phyloP scores from a whole-genome alignment of 129 eudicot genomes.

The Scalesia atractyloides region DNA sequence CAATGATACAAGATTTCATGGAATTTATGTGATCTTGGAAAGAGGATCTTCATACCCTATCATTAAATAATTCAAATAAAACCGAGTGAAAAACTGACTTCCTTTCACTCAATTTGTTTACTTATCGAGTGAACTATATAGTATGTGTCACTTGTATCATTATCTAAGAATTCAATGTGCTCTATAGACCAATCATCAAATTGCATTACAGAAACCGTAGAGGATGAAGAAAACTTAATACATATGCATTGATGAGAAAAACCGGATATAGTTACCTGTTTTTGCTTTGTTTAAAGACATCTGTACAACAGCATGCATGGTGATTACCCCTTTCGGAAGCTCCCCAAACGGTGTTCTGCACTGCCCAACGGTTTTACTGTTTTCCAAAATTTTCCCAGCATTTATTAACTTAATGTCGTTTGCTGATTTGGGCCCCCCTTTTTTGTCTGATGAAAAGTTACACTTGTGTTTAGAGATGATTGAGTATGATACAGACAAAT shows the following conservation, averaged over 20 bases:
- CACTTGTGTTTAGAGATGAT: slow-evolving; percentile 11
- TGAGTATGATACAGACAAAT: not conserved
- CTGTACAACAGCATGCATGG: slow-evolving; percentile 95
- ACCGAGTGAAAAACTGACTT: not conserved
- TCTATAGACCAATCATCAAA: slow-evolving; percentile 11
- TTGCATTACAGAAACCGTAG: not conserved
- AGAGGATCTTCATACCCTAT: not conserved
- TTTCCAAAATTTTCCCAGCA: slow-evolving; percentile 82
- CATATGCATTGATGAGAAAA: not conserved
- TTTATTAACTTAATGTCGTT: slow-evolving; percentile 76
- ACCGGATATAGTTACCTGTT: slow-evolving; percentile 55
- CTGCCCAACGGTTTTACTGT: slow-evolving; percentile 71
- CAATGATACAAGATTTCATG: not conserved
- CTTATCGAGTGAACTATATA: not conserved
- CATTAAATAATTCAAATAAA: not conserved
- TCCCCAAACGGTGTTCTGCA: slow-evolving; percentile 77
- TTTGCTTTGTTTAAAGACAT: slow-evolving; percentile 72
- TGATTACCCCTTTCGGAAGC: slow-evolving; percentile 69
- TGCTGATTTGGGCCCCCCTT: slow-evolving; percentile 69
- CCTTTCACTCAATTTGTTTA: not conserved
- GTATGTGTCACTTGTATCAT: not conserved
- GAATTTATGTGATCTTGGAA: not conserved
- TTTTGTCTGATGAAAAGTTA: slow-evolving; percentile 53
- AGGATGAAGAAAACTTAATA: not conserved
- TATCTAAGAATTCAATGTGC: not conserved